These are phyloP conservation scores for Leishmania major DNA, from an alignment of 208 protist genomes.

Conservation along the genomic window DNA sequence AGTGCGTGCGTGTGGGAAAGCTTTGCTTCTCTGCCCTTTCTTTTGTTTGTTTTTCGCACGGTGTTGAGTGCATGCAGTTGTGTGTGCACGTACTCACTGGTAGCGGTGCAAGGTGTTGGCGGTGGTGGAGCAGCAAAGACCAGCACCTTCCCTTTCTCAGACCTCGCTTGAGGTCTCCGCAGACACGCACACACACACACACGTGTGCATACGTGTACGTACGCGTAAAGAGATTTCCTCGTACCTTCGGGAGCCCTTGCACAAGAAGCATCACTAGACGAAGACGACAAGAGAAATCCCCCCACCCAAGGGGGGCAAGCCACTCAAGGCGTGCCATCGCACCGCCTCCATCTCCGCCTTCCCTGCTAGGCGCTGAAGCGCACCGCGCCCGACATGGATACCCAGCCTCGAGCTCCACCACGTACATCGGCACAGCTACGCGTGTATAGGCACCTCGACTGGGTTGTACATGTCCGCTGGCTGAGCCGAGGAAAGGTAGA, in stretches of 20 bases:
- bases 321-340: background rate
- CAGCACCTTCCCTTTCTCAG: background rate
- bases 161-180: background rate
- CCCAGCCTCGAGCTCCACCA: background rate
- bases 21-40: background rate
- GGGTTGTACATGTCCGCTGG: conserved; percentile 68
- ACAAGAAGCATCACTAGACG: background rate
- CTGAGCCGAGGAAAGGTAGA: conserved; percentile 57
- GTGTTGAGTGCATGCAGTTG: background rate
- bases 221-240: background rate
- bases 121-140: background rate
- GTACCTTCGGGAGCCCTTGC: background rate
- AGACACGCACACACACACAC: background rate
- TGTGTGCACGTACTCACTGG: background rate
- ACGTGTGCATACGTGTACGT: background rate
- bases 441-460: conserved; percentile 31
- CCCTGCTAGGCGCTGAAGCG: background rate
- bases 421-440: background rate
- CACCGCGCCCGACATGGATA: background rate
- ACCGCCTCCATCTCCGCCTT: background rate
- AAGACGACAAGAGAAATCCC: too few relatives aligned
- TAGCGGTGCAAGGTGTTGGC: background rate
- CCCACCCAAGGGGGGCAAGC: background rate
- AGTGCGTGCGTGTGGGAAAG: background rate
- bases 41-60: background rate